A percentile compares a stretch with the other conserved stretches of the same genome.
These are phyloP conservation scores for Striga asiatica DNA, from an alignment of 257 asterid genomes.

Conservation along the genomic window DNA sequence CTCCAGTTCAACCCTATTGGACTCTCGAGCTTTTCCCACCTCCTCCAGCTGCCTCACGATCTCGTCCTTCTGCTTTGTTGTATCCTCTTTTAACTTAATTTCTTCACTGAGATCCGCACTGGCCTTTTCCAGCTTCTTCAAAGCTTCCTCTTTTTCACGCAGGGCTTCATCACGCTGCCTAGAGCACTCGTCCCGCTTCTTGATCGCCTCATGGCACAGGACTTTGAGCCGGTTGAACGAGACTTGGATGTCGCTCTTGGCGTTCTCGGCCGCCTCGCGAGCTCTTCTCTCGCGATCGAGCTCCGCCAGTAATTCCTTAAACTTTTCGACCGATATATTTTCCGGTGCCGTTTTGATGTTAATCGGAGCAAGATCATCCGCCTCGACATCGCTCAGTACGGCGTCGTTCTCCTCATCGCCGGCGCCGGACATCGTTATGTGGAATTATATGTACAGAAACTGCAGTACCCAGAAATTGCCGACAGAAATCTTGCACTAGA, in stretches of 20 bases:
- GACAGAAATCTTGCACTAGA: background rate
- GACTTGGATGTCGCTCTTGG: constrained; percentile 60
- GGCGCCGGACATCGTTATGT: constrained; percentile 38
- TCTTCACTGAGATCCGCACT: constrained; percentile 36
- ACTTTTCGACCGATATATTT: constrained; percentile 45
- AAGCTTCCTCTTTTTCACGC: constrained; percentile 59
- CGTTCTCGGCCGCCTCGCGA: constrained; percentile 63
- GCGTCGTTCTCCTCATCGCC: constrained; percentile 63
- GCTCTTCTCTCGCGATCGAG: constrained; percentile 82
- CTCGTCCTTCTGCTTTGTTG: constrained; percentile 41
- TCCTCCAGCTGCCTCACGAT: constrained; percentile 53
- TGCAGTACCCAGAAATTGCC: constrained; percentile 5
- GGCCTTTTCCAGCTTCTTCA: constrained; percentile 32
- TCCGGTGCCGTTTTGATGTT: constrained; percentile 37
- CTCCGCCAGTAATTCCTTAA: constrained; percentile 54
- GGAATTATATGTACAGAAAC: constrained; percentile 4
- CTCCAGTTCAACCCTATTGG: constrained; percentile 59
- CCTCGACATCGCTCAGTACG: constrained; percentile 89
- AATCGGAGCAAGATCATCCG: constrained; percentile 60
- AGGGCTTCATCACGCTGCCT: constrained; percentile 73
- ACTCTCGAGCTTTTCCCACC: constrained; percentile 40
- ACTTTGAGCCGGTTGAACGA: constrained; percentile 63
- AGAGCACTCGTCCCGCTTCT: constrained; percentile 74
- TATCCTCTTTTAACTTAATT: constrained; percentile 41
- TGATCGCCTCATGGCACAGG: constrained; percentile 81